Evolutionary conservation across 345 rosid species (phyloP).

Genomic region (Microthlaspi erraticum): DNA sequence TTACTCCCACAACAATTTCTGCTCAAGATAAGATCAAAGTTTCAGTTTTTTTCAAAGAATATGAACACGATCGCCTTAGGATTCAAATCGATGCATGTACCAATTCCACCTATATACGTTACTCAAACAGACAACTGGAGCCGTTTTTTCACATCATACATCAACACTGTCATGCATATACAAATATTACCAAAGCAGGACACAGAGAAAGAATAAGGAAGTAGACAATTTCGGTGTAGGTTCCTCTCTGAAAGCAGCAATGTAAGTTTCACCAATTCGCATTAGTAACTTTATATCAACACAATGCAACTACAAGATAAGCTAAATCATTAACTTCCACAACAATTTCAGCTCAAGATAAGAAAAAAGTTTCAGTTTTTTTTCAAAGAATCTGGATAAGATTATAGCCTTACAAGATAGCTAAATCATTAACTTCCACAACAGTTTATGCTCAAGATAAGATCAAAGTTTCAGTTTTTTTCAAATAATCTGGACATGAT

Average conservation of each 20-base stretch:
- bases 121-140: background rate
- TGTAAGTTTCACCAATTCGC: background rate
- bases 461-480: background rate
- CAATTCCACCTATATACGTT: background rate
- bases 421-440: background rate
- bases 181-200: background rate
- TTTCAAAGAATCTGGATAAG: no score
- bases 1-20: background rate
- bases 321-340: background rate
- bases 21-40: conserved; percentile 7
- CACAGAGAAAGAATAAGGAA: background rate
- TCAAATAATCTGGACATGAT: background rate
- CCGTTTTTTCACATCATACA: background rate
- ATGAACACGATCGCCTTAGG: background rate
- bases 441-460: background rate
- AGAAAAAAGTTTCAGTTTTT: background rate
- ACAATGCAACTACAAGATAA: background rate
- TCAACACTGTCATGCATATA: no score
- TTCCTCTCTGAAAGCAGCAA: background rate
- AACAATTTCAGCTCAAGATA: background rate
- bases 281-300: background rate
- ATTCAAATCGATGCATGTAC: conserved; percentile 28
- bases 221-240: background rate
- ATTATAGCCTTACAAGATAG: no score
- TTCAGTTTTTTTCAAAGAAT: background rate